A percentile compares a stretch with the other conserved stretches of the same genome.
Evolutionary conservation across 2,329 filamentous ascomycete genomes (phyloP).

Genomic region (Hypoxylon sp.): DNA sequence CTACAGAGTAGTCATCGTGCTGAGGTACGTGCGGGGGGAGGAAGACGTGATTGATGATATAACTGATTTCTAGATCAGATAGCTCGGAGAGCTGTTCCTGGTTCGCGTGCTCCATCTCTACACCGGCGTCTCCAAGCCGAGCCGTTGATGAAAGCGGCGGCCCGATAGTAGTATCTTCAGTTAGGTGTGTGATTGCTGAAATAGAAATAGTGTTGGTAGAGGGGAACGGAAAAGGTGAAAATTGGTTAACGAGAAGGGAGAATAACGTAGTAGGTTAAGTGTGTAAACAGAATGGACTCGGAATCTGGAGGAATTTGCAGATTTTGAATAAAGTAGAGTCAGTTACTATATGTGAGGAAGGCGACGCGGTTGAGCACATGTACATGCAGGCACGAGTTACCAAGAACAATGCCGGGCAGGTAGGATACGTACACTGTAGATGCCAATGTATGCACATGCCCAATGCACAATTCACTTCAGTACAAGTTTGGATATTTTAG

Average conservation of each 20-base stretch:
- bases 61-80: conserved; percentile 1
- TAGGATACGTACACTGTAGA: background rate
- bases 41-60: conserved; percentile 46
- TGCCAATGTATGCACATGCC: background rate
- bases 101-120: conserved; percentile 13
- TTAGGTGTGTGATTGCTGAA: background rate
- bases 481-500: background rate
- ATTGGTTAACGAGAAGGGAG: background rate
- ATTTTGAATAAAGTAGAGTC: background rate
- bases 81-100: background rate
- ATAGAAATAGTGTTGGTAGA: background rate
- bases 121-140: background rate
- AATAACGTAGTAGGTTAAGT: background rate
- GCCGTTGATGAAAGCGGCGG: background rate
- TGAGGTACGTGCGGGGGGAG: conserved; percentile 44
- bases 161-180: background rate
- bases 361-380: background rate
- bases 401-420: background rate
- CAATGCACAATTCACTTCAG: too few relatives aligned
- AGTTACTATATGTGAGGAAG: background rate
- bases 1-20: conserved; percentile 27
- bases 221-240: background rate
- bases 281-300: background rate
- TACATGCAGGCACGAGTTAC: background rate
- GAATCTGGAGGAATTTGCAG: background rate